These are phyloP conservation scores for Termitomyces heimii DNA, from an alignment of 768 basidiomycete species.

Conservation along the genomic window DNA sequence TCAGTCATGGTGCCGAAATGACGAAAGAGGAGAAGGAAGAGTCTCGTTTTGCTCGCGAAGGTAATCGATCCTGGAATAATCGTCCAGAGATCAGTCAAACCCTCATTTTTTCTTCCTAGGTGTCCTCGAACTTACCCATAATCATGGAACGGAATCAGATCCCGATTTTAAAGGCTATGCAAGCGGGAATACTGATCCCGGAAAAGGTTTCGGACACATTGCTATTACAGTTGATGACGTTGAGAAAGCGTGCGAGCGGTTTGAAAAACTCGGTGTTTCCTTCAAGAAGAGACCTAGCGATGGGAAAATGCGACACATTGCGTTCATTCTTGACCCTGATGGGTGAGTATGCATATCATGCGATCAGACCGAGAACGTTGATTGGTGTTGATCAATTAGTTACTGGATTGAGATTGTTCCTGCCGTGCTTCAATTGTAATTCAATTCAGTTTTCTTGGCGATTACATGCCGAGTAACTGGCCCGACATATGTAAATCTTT, in stretches of 20 bases:
- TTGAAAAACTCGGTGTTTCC: conserved; percentile 71
- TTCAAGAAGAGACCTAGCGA: conserved; percentile 89
- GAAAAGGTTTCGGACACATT: conserved; percentile 82
- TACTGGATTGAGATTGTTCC: conserved; percentile 61
- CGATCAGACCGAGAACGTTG: not conserved
- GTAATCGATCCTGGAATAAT: conserved; percentile 23
- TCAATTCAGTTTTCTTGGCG: no score
- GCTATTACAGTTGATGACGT: conserved; percentile 82
- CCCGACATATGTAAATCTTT: no score
- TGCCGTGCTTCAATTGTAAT: conserved; percentile 18
- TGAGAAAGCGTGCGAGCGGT: conserved; percentile 74
- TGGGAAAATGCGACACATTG: conserved; percentile 81
- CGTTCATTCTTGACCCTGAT: conserved; percentile 83
- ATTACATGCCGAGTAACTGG: not conserved
- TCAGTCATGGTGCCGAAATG: conserved; percentile 51
- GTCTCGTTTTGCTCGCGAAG: conserved; percentile 60
- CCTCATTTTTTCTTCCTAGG: conserved; percentile 30
- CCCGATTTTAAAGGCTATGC: conserved; percentile 75
- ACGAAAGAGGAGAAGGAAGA: conserved; percentile 47
- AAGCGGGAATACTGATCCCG: conserved; percentile 81
- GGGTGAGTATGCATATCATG: conserved; percentile 37
- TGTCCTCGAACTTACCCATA: conserved; percentile 80
- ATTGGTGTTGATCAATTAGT: conserved; percentile 20
- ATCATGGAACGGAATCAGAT: conserved; percentile 87
- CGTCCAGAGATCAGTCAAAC: not conserved